Conservation (phyloP, 1,284 basidiomycete genomes). For the Leccinum insolens region DNA sequence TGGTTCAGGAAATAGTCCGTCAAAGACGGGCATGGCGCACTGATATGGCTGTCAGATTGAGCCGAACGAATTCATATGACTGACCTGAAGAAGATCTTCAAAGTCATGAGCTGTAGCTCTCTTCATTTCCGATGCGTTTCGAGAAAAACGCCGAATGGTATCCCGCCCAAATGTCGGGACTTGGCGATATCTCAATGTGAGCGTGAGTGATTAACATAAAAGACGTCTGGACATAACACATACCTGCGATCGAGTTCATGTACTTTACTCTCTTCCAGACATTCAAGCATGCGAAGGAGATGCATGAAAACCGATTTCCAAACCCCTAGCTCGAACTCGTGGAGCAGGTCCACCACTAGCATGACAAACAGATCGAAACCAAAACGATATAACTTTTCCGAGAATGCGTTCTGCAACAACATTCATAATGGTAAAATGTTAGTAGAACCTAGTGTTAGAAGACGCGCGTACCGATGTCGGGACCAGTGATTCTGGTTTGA, state of each 20-base stretch:
- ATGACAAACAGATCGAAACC: neutral
- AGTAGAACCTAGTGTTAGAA: too few species aligned
- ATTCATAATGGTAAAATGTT: too few species aligned
- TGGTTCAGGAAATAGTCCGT: neutral
- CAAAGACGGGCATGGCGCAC: neutral
- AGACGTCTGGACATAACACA: neutral
- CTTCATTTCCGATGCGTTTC: neutral
- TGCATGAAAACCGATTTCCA: neutral
- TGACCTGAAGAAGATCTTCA: neutral
- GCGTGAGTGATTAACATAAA: fast-evolving
- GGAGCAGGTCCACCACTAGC: neutral
- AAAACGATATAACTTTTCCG: neutral
- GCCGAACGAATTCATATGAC: neutral
- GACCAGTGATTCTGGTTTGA: neutral
- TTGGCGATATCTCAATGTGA: neutral
- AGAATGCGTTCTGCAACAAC: neutral
- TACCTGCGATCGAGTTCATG: neutral
- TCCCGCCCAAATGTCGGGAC: neutral
- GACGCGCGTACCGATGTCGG: neutral
- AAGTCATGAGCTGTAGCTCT: neutral
- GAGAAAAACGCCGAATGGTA: neutral
- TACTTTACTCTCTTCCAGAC: neutral
- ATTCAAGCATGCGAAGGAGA: neutral
- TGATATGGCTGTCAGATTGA: fast-evolving
- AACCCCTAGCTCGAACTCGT: neutral